A percentile compares a stretch with the other conserved stretches of the same genome.
Conservation (phyloP, 2,329 filamentous ascomycete genomes). For the Aspergillus phoenicis region DNA sequence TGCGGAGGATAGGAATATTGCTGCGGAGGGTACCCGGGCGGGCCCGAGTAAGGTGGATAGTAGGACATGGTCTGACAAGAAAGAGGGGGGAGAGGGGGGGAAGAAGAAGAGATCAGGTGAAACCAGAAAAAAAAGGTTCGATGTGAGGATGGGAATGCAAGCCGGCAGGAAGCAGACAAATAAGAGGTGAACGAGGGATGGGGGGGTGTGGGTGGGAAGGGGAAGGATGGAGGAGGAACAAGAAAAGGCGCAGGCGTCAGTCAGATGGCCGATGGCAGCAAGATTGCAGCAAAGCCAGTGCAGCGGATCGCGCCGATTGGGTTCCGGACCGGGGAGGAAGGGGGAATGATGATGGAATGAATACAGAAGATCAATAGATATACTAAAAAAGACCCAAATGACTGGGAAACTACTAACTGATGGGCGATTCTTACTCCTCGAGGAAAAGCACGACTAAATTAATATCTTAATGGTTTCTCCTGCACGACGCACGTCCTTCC, state of each 20-base stretch:
- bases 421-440: no score
- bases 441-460: no score
- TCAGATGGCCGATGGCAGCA: conserved; percentile 11
- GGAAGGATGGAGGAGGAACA: conserved; percentile 6
- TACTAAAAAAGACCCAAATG: no score
- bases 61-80: conserved; percentile 58
- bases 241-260: conserved; percentile 19
- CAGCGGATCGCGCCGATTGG: background rate
- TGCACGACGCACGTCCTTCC: no score
- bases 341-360: background rate
- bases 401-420: no score
- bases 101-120: conserved; percentile 2
- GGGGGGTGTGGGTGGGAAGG: background rate
- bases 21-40: conserved; percentile 58
- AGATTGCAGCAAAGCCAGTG: background rate
- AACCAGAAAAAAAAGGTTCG: conserved; percentile 1
- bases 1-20: conserved; percentile 31
- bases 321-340: background rate
- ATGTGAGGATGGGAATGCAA: conserved; percentile 1
- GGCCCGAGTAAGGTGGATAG: conserved; percentile 62
- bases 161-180: conserved; percentile 12
- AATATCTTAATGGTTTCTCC: no score
- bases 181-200: conserved; percentile 2
- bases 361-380: no score
- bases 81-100: conserved; percentile 13